Conservation (phyloP, 371 early-diverging fungal species). For the Phascolomyces articulosus region DNA sequence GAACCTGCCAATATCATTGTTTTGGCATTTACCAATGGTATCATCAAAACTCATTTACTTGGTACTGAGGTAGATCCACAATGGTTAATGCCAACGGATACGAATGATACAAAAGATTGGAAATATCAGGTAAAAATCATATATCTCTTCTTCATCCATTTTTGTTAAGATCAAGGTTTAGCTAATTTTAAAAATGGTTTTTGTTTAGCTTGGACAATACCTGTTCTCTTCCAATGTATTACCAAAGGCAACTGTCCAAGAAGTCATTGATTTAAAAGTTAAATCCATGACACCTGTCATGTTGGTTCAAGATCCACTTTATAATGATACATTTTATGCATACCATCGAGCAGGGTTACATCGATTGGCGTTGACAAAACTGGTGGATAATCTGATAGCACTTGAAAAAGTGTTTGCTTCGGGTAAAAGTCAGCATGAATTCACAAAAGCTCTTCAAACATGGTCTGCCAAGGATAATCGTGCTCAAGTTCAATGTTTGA, state of each 20-base stretch:
- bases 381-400: slow-evolving; percentile 26
- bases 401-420: slow-evolving; percentile 16
- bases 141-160: not conserved
- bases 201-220: slow-evolving; percentile 24
- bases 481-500: slow-evolving; percentile 14
- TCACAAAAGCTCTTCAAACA: slow-evolving; percentile 8
- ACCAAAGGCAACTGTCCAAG: slow-evolving; percentile 40
- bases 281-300: not conserved
- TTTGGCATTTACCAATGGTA: slow-evolving; percentile 35
- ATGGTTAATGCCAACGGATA: slow-evolving; percentile 34
- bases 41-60: slow-evolving; percentile 35
- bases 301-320: slow-evolving; percentile 33
- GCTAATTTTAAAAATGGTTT: no score
- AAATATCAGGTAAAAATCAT: slow-evolving; percentile 31
- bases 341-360: slow-evolving; percentile 45
- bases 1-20: slow-evolving; percentile 28
- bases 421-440: not conserved
- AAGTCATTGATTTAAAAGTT: slow-evolving; percentile 16
- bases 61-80: slow-evolving; percentile 37
- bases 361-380: slow-evolving; percentile 27
- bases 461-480: slow-evolving; percentile 27
- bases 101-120: slow-evolving; percentile 16
- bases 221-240: slow-evolving; percentile 24
- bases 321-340: slow-evolving; percentile 35
- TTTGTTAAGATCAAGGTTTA: no score